Evolutionary conservation across 345 rosid genomes (phyloP), one percentile per base, ranked within the genome.

Genomic region (Atalantia buxifolia): DNA sequence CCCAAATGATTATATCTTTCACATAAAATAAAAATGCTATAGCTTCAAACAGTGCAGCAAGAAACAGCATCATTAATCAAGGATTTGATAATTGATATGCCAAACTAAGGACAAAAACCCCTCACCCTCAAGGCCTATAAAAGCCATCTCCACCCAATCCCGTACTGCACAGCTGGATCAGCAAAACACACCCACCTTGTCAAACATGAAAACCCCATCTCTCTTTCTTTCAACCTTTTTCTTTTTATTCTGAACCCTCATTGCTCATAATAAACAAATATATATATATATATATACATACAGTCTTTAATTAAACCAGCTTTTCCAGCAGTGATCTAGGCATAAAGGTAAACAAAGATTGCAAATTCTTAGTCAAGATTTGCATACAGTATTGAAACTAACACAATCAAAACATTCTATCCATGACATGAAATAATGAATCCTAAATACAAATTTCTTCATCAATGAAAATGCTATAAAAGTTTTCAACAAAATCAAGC

Each of bases 151-250:
- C 79, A 56, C 71, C 79, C 81, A 80, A 67, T 45, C 31, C 67
- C 77, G 86, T 84, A 81, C 83, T 30, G 71, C 67, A 79, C 88
- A 81, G 90, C 88, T 85, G 88, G 85, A 83, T 80, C 84, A 81
- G 63, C 80, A 72, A 63, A 79, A 31, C 83, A 62, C 78, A 69
- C 56, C 72, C 57, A 64, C 57, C 62, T 75, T 72, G 72, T 66
- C 53, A 79, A 71, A 77, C 79, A 42, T 77, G 77, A 76, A 76
- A 71, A 79, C 59, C 82, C 57, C 84, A 67, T 69, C 57, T 53
- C n/a, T 66, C 72, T 67, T 67, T 77, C 57, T 38, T 56, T 67
- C 64, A 48, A 57, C 56, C 22, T 80, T 76, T 68, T 28, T 72
- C 38, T 69, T 53, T 69, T 64, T 50, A 69, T 78, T 78, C 57